Base-by-base conservation (phyloP, 139 green algal genomes). In the Marvania coccoides region DNA sequence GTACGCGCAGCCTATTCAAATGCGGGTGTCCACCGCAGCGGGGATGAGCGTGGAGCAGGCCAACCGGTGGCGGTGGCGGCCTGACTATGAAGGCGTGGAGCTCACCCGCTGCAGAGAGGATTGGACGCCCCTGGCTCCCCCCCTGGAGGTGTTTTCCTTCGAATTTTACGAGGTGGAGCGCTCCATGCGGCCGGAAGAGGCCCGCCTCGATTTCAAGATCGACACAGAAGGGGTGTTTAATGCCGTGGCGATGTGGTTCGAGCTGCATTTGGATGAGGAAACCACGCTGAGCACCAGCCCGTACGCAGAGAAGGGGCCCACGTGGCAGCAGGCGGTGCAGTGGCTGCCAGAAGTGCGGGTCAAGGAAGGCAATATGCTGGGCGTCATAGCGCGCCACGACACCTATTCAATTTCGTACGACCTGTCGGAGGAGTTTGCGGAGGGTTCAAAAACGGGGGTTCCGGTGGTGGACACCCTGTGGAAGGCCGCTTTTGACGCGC, bases 221-320 rank as follows among this genome's bases (percentile, higher is more conserved):
- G 26, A 42, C 6, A 10, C 34, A 33, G 24, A 46, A 67, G 67
- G 83, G 7, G 67, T 82, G 13, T 81, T 74, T 68, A 93, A 92
- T 58, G 87, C 85, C 10, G 64, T 94, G 15, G 85, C 87, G 9
- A 88, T 90, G 37, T 94, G 85, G 85, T 94, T 94, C 59, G 76
- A 88, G 29, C 74, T 94, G 28, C 69, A 90, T 19, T 63, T 91
- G 64, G 81, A 85, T 60, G 77, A 89, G 53, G 70, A 85, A 31
- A 64, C 59, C 4, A 58, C 26, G 1, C 55, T 88, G 6, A 71
- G 54, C 60, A 81, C 73, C 35, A 76, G 65, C 57, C 80, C 82
- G 0, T 80, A 84, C 39, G n/a, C 15, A n/a, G 59, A 71, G 23
- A 80, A 85, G 61, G 80, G 80, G 0, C 47, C 55, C 34, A 85